A percentile compares a stretch with the other conserved stretches of the same genome.
Conservation (phyloP, 225 moss, liverwort and hornwort species). For the Asterella californica region DNA sequence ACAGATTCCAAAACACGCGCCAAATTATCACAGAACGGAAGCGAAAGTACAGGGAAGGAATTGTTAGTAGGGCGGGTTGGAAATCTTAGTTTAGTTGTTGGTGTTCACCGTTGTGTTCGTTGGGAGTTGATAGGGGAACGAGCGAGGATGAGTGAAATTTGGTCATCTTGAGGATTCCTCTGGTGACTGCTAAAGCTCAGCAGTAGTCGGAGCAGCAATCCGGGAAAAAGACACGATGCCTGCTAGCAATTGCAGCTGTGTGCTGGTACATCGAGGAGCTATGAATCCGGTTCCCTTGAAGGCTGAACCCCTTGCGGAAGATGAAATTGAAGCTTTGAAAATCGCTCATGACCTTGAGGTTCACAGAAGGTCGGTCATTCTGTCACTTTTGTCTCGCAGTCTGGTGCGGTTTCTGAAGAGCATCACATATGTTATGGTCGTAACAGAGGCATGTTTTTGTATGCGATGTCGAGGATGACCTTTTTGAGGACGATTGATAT, state of each 20-base stretch:
- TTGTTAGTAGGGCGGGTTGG: no score
- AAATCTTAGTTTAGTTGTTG: neutral
- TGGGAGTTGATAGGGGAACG: neutral
- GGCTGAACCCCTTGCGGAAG: slow-evolving; percentile 66
- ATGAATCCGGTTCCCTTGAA: slow-evolving; percentile 71
- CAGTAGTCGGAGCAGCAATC: neutral
- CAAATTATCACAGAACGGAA: neutral
- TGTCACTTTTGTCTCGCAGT: slow-evolving; percentile 2
- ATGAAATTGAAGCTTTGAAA: slow-evolving; percentile 62
- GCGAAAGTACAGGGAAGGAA: neutral
- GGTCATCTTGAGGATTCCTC: neutral
- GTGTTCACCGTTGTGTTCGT: no score
- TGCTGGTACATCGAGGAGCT: slow-evolving; percentile 90
- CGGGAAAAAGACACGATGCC: neutral
- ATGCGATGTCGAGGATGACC: slow-evolving; percentile 25
- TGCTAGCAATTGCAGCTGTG: slow-evolving; percentile 73
- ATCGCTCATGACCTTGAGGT: slow-evolving; percentile 37
- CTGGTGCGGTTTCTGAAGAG: neutral
- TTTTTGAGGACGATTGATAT: slow-evolving; percentile 26
- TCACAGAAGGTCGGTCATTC: slow-evolving; percentile 30
- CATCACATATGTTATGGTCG: neutral
- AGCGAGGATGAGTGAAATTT: neutral
- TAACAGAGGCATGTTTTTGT: neutral
- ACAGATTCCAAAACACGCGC: no score
- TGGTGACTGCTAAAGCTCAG: neutral